Evolutionary conservation across 1,139 yeast genomes (phyloP).

Genomic region (Casaregolazyma lundiana): DNA sequence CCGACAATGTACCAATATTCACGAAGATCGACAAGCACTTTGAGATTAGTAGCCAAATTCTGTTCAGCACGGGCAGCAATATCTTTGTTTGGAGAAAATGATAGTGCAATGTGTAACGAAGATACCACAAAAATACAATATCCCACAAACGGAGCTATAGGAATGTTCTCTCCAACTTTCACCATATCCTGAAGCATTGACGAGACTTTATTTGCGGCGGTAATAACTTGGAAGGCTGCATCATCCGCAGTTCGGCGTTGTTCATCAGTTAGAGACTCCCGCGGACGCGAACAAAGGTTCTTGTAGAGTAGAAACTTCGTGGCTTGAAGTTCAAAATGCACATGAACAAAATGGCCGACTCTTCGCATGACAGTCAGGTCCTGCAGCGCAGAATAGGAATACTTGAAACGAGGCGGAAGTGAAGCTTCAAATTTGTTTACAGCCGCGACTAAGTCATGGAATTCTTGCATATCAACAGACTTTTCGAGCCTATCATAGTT

Average conservation of each 20-base stretch:
- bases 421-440: slow-evolving; percentile 9
- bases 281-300: slow-evolving; percentile 26
- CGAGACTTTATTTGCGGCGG: slow-evolving; percentile 33
- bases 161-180: slow-evolving; percentile 29
- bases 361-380: slow-evolving; percentile 22
- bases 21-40: slow-evolving; percentile 31
- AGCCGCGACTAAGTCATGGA: neutral
- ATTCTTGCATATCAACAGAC: slow-evolving; percentile 5
- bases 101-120: slow-evolving; percentile 34
- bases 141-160: slow-evolving; percentile 36
- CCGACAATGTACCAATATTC: slow-evolving; percentile 36
- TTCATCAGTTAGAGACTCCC: slow-evolving; percentile 2
- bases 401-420: slow-evolving; percentile 24
- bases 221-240: slow-evolving; percentile 28
- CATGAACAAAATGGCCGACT: slow-evolving; percentile 26
- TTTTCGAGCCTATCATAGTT: slow-evolving; percentile 1
- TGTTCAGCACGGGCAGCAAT: slow-evolving; percentile 32
- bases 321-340: slow-evolving; percentile 25
- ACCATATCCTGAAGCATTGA: slow-evolving; percentile 30
- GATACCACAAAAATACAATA: slow-evolving; percentile 36
- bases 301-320: slow-evolving; percentile 26
- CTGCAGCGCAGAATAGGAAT: slow-evolving; percentile 21
- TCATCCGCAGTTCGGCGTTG: slow-evolving; percentile 24
- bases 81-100: slow-evolving; percentile 30
- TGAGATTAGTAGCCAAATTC: slow-evolving; percentile 32